Evolutionary conservation across 306 rosid genomes (phyloP), one percentile per base, ranked within the genome.

Genomic region (Trifolium dubium): DNA sequence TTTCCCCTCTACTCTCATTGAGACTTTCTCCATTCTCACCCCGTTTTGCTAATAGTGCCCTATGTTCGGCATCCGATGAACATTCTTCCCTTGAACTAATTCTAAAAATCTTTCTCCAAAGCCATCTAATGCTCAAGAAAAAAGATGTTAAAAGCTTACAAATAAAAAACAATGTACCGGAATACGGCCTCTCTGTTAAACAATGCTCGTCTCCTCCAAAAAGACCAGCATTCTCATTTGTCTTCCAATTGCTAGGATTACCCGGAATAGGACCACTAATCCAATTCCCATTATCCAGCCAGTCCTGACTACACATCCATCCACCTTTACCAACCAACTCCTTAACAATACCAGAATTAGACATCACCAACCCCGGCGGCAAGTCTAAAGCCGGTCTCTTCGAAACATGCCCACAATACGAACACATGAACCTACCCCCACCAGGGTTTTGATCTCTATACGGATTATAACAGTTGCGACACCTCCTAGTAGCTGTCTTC

Each of bases 381-480:
- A 95, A 83, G 86, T 95, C 99, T 64, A 95, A 77, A 60, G 89
- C 99, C 0, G 99, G 99, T 73, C 99, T 85, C 86, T 88, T 95
- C 0, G 99, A 95, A 60, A 95, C 81, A 86, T 90, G 98, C 39
- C 99, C 99, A 65, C 99, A 95, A 81, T 84, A 90, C 5, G 96
- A 92, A 80, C 99, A 95, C 99, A 95, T 92, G 83, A 95, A 95
- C 74, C 90, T 82, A 50, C 99, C 98, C 59, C 99, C 97, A 14
- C 98, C 96, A 28, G 99, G 99, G 78, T 95, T 95, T 85, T 95
- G 99, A 78, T 95, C 99, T 85, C 96, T 86, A 69, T 95, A 95
- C 0, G 98, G 96, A 55, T 89, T 90, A 86, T 86, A 87, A 76
- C 99, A 95, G 78, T 95, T 95, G 8, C 99, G 85, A 37, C 99